phyloP scores from a whole-genome alignment of 2,329 filamentous ascomycete species.

The Graphilbum ipis-grandicollis region DNA sequence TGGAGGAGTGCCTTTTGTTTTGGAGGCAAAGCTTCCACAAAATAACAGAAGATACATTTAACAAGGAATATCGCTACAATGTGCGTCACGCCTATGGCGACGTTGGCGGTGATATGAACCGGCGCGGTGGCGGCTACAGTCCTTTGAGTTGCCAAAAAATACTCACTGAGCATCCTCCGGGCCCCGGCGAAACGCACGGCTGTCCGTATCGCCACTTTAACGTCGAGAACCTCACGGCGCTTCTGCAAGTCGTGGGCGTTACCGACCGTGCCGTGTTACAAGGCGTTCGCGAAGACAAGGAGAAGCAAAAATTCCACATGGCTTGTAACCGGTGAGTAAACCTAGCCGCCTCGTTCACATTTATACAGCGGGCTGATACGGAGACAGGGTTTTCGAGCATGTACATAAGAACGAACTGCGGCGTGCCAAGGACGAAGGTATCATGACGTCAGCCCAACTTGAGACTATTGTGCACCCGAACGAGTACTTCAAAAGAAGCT shows the following conservation, averaged over 20 bases:
- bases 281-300: slow-evolving; percentile 76
- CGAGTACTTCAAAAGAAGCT: slow-evolving; percentile 93
- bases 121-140: slow-evolving; percentile 72
- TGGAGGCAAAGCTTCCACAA: slow-evolving; percentile 79
- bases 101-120: slow-evolving; percentile 80
- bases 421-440: slow-evolving; percentile 55
- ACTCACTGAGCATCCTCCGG: slow-evolving; percentile 71
- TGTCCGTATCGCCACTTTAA: slow-evolving; percentile 92
- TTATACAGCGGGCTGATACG: background rate
- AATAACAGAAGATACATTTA: slow-evolving; percentile 85
- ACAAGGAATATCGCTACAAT: slow-evolving; percentile 96
- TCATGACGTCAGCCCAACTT: slow-evolving; percentile 57
- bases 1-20: slow-evolving; percentile 86
- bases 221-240: slow-evolving; percentile 61
- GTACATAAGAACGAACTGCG: slow-evolving; percentile 65
- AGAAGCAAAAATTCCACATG: slow-evolving; percentile 78
- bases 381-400: slow-evolving; percentile 63
- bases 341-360: background rate
- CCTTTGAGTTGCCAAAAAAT: slow-evolving; percentile 94
- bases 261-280: slow-evolving; percentile 60
- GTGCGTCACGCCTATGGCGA: slow-evolving; percentile 90
- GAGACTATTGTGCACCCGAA: slow-evolving; percentile 97
- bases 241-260: slow-evolving; percentile 67
- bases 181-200: slow-evolving; percentile 79
- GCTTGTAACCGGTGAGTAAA: slow-evolving; percentile 65